Evolutionary conservation across 2,329 filamentous ascomycete genomes (phyloP).

Genomic region (Penicillium sp.): DNA sequence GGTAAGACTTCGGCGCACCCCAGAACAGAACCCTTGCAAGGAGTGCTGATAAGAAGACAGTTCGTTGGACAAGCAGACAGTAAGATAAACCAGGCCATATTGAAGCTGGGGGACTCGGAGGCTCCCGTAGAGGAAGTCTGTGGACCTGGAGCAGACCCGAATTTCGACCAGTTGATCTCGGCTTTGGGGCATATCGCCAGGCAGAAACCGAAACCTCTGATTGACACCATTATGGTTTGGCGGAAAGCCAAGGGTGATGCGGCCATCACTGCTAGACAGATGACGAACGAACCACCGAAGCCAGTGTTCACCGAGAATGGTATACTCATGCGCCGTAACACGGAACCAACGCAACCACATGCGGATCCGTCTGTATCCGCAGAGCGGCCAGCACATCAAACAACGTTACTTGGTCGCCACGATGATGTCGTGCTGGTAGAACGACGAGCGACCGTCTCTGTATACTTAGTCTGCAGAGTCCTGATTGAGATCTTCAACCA

Average conservation of each 20-base stretch:
- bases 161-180: slow-evolving; percentile 89
- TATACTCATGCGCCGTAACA: slow-evolving; percentile 63
- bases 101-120: slow-evolving; percentile 71
- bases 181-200: slow-evolving; percentile 92
- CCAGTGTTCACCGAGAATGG: slow-evolving; percentile 38
- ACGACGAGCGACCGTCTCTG: slow-evolving; percentile 85
- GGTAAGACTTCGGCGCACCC: slow-evolving; percentile 44
- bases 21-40: too few relatives aligned
- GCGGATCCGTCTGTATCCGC: slow-evolving; percentile 29
- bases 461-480: slow-evolving; percentile 91
- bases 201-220: slow-evolving; percentile 87
- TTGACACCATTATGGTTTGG: slow-evolving; percentile 98
- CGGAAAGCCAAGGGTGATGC: slow-evolving; percentile 91
- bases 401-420: slow-evolving; percentile 49
- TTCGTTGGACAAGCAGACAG: slow-evolving; percentile 97
- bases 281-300: slow-evolving; percentile 29
- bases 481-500: slow-evolving; percentile 91
- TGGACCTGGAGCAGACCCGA: slow-evolving; percentile 77
- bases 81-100: slow-evolving; percentile 85
- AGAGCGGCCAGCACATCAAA: slow-evolving; percentile 24
- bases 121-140: slow-evolving; percentile 84
- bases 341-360: slow-evolving; percentile 58
- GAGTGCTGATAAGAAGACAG: slow-evolving; percentile 41
- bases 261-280: slow-evolving; percentile 60
- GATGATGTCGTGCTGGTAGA: slow-evolving; percentile 75